Percentiles rank a stretch among this genome's conserved stretches.
Evolutionary conservation across 148 eudicot genomes (phyloP).

Genomic region (Salicornia ramosissima): DNA sequence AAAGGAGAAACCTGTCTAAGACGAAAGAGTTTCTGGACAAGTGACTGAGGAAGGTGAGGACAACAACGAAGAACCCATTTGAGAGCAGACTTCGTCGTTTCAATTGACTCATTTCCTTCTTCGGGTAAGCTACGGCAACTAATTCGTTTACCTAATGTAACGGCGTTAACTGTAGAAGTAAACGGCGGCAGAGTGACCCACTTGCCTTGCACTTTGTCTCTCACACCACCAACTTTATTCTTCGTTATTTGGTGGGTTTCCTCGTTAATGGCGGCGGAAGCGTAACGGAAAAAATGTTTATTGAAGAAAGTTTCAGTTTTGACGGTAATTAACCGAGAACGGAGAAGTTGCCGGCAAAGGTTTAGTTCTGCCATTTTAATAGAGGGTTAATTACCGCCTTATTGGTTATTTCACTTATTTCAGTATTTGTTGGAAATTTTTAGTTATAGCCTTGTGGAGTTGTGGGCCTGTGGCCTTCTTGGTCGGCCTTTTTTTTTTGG

Average conservation of each 20-base stretch:
- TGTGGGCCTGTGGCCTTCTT: too few species aligned
- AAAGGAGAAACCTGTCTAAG: constrained; percentile 58
- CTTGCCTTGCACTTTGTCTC: constrained; percentile 25
- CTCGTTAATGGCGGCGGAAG: constrained; percentile 7
- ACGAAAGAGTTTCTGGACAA: constrained; percentile 91
- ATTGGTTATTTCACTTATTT: too few species aligned
- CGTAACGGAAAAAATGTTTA: constrained; percentile 14
- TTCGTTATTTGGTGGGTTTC: constrained; percentile 7
- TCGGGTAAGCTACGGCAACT: constrained; percentile 19
- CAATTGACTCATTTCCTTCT: not conserved
- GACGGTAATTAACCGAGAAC: constrained; percentile 15
- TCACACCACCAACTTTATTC: constrained; percentile 2
- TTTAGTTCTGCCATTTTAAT: constrained; percentile 9
- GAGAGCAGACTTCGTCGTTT: constrained; percentile 49
- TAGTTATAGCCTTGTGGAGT: too few species aligned
- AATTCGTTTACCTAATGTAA: constrained; percentile 51
- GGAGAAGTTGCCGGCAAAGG: constrained; percentile 22
- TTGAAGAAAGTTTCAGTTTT: not conserved
- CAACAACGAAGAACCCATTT: constrained; percentile 86
- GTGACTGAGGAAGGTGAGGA: constrained; percentile 74
- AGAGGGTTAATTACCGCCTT: too few species aligned
- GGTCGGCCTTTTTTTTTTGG: too few species aligned
- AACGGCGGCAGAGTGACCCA: constrained; percentile 77
- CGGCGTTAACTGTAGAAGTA: constrained; percentile 39
- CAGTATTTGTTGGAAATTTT: too few species aligned